Evolutionary conservation across 139 green algal genomes (phyloP).

Genomic region (Nannochloris sp.): DNA sequence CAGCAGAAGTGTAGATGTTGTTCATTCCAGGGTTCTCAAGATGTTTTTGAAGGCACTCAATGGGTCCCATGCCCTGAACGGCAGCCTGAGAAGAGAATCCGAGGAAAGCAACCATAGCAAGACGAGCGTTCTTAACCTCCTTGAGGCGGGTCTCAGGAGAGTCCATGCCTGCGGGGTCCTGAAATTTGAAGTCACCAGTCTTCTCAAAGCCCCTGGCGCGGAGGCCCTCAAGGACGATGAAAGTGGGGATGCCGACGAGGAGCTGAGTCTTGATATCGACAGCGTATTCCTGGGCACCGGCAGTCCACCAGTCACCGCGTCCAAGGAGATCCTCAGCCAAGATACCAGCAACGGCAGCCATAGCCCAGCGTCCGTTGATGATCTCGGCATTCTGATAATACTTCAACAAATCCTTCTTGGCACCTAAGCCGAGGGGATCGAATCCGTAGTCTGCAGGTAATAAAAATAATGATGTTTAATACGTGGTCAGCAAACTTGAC

Average conservation of each 20-base stretch:
- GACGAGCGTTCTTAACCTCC: conserved; percentile 93
- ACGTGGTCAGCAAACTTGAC: too few species aligned
- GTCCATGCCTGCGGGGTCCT: conserved; percentile 34
- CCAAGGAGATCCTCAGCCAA: conserved; percentile 51
- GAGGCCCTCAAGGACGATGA: conserved; percentile 78
- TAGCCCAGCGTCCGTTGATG: conserved; percentile 85
- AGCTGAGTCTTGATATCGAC: conserved; percentile 55
- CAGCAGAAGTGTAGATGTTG: conserved; percentile 86
- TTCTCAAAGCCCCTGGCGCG: conserved; percentile 76
- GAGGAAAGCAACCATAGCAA: conserved; percentile 81
- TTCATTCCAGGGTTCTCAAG: conserved; percentile 72
- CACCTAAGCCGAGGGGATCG: conserved; percentile 28
- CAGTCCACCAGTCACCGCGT: conserved; percentile 67
- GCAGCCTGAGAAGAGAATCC: conserved; percentile 76
- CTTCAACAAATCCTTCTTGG: conserved; percentile 8
- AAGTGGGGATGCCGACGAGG: conserved; percentile 45
- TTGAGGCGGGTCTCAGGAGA: conserved; percentile 70
- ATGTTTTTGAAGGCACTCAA: conserved; percentile 75
- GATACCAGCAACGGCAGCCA: conserved; percentile 75
- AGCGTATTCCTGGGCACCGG: conserved; percentile 44
- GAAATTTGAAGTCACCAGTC: conserved; percentile 50
- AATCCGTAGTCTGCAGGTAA: conserved; percentile 35
- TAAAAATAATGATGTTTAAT: too few species aligned
- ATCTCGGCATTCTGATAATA: conserved; percentile 79
- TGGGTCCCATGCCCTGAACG: conserved; percentile 70